phyloP scores from a whole-genome alignment of 1,284 basidiomycete species.

The Pterula multifida region DNA sequence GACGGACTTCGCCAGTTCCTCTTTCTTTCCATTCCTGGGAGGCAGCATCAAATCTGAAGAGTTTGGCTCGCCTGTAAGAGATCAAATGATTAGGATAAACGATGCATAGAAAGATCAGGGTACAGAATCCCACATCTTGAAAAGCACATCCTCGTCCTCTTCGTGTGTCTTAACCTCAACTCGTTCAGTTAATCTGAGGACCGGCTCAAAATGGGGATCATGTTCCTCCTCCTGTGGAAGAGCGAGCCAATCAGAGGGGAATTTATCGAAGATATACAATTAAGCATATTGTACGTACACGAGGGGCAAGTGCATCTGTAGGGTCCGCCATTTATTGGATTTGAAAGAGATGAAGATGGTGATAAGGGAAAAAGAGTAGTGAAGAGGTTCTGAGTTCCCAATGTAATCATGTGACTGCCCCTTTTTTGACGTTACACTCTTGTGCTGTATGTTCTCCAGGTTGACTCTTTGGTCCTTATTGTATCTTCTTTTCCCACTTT shows the following conservation, averaged over 20 bases:
- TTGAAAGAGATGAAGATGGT: conserved; percentile 13
- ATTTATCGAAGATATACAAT: conserved; percentile 1
- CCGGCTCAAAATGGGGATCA: conserved; percentile 92
- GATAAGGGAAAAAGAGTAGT: conserved; percentile 18
- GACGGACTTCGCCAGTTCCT: conserved; percentile 85
- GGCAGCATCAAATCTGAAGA: conserved; percentile 86
- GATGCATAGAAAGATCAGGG: conserved; percentile 14
- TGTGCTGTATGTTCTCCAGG: conserved; percentile 19
- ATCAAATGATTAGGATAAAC: conserved; percentile 6
- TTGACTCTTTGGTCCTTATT: conserved; percentile 24
- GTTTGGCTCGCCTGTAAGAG: conserved; percentile 80
- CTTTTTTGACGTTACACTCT: conserved; percentile 6
- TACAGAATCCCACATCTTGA: conserved; percentile 82
- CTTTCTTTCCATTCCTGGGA: conserved; percentile 95
- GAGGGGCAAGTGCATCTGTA: conserved; percentile 52
- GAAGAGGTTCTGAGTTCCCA: not conserved
- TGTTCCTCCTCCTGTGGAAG: conserved; percentile 43
- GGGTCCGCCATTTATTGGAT: conserved; percentile 37
- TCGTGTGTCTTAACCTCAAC: conserved; percentile 93
- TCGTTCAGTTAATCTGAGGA: conserved; percentile 93
- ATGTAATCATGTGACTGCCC: not conserved
- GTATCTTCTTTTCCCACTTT: conserved; percentile 23
- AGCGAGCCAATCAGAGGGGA: conserved; percentile 7
- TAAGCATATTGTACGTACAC: conserved; percentile 31
- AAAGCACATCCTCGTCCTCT: conserved; percentile 87